Base-by-base conservation (phyloP, 1,284 basidiomycete species). In the Apiotrichum mycotoxinovorans region DNA sequence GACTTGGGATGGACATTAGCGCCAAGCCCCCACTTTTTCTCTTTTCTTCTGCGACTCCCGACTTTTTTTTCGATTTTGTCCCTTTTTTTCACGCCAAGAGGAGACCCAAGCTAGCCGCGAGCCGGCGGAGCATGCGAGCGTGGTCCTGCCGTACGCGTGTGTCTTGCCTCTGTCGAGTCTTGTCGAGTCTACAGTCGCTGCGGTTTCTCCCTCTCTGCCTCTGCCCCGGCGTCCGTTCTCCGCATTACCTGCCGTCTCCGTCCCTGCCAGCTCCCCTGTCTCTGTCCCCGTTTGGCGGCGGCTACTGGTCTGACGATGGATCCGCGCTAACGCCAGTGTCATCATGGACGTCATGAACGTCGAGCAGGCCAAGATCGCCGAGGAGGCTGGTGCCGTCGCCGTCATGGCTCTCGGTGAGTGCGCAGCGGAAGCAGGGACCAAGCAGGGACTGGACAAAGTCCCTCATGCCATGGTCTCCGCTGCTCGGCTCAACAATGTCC, bases 371-470 rank as follows among this genome's bases (percentile, higher is more conserved):
- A 87, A 91, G 63, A 94, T 98, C 68, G 95, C 95, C 57, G 95
- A 98, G 74, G 93, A 96, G 73, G 95, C 95, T 12, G 95, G 96
- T 59, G 95, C 95, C 15, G 93, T 91, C 74, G 95, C 95, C 62
- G 95, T 98, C 64, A 98, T 98, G 95, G 92, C 91, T 15, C 83
- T 94, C 10, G 68, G 70, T 72, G 47, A 54, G 68, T 60, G 22
- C 11, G 8, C 15, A 4, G 10, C 35, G 35, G n/a, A n/a, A 40
- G 35, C 14, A 9, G 11, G 7, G 35, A 15, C 15, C 33, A 15
- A n/a, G n/a, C n/a, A 34, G 33, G 33, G 15, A 34, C 8, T 34
- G 33, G 33, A 15, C 33, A 9, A 8, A 34, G 15, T 14, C 33
- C 33, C 15, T 8, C 33, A 34, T 14, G 33, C 15, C 15, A 34